A percentile compares a stretch with the other conserved stretches of the same genome.
Evolutionary conservation across 169 alveolate genomes (phyloP).

Genomic region (Eimeria zaria): DNA sequence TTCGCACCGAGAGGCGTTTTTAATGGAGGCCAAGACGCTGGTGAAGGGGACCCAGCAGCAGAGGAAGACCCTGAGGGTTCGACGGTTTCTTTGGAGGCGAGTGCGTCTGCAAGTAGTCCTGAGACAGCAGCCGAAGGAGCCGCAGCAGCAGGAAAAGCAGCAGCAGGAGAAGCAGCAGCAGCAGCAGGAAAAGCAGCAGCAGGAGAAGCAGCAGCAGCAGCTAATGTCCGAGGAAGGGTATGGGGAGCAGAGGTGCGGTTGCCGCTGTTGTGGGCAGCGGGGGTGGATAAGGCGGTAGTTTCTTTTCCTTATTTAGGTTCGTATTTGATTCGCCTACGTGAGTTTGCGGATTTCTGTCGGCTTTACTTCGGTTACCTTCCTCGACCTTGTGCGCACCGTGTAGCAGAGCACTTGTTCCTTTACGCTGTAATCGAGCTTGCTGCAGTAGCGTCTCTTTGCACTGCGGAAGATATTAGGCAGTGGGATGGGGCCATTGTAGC

Average conservation of each 20-base stretch:
- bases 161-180: background rate
- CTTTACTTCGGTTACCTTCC: background rate
- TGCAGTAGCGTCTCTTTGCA: background rate
- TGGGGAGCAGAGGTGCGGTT: background rate
- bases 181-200: background rate
- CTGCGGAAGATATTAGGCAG: background rate
- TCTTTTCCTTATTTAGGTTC: background rate
- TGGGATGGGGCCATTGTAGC: background rate
- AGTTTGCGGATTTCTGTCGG: background rate
- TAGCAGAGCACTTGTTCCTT: background rate
- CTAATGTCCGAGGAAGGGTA: background rate
- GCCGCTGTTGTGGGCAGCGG: background rate
- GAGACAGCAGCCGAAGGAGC: background rate
- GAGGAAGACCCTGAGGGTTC: background rate
- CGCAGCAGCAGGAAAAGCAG: background rate
- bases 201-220: background rate
- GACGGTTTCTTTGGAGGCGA: background rate
- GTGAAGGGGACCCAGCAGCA: background rate
- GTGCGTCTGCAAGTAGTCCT: background rate
- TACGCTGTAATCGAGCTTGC: background rate
- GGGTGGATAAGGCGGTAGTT: background rate
- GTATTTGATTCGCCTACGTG: background rate
- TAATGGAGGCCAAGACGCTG: background rate
- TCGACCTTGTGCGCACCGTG: background rate
- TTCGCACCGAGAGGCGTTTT: background rate